A percentile compares a stretch with the other conserved stretches of the same genome.
phyloP scores from a whole-genome alignment of 2,329 filamentous ascomycete genomes.

The Phialemonium atrogriseum region DNA sequence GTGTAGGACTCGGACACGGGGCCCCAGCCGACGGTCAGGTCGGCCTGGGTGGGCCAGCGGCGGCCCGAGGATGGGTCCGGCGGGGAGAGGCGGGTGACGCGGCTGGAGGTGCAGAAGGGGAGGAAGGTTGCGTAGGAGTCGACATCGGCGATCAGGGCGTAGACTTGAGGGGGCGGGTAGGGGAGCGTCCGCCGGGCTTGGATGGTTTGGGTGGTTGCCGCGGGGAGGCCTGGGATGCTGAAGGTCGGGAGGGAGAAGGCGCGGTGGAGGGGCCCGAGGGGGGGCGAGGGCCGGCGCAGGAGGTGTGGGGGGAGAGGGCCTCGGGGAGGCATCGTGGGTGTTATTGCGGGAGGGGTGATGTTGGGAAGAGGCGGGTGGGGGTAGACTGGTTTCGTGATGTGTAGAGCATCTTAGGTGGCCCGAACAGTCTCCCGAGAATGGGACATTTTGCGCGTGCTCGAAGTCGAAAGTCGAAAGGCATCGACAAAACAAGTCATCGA shows the following conservation, averaged over 20 bases:
- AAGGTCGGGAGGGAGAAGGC: slow-evolving; percentile 13
- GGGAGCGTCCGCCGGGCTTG: slow-evolving; percentile 68
- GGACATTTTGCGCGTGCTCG: too few relatives aligned
- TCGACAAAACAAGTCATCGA: too few relatives aligned
- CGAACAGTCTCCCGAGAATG: too few relatives aligned
- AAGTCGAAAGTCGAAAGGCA: too few relatives aligned
- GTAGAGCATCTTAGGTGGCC: too few relatives aligned
- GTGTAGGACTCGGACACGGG: slow-evolving; percentile 78
- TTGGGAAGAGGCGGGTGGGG: too few relatives aligned
- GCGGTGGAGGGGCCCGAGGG: neutral
- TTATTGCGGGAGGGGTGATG: neutral
- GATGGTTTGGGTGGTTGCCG: slow-evolving; percentile 50
- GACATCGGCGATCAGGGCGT: slow-evolving; percentile 81
- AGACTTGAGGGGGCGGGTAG: slow-evolving; percentile 64
- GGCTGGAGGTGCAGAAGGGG: slow-evolving; percentile 77
- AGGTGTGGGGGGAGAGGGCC: neutral
- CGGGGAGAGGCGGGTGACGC: slow-evolving; percentile 65
- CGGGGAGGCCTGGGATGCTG: slow-evolving; percentile 20
- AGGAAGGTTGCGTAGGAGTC: slow-evolving; percentile 78
- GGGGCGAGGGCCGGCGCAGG: neutral
- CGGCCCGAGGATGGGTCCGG: slow-evolving; percentile 28
- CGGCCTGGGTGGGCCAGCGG: slow-evolving; percentile 64
- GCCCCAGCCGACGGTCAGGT: slow-evolving; percentile 79
- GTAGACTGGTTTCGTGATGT: too few relatives aligned
- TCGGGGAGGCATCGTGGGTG: neutral